phyloP scores from a whole-genome alignment of 2,329 filamentous ascomycete genomes.

The Leptographium radiaticola region DNA sequence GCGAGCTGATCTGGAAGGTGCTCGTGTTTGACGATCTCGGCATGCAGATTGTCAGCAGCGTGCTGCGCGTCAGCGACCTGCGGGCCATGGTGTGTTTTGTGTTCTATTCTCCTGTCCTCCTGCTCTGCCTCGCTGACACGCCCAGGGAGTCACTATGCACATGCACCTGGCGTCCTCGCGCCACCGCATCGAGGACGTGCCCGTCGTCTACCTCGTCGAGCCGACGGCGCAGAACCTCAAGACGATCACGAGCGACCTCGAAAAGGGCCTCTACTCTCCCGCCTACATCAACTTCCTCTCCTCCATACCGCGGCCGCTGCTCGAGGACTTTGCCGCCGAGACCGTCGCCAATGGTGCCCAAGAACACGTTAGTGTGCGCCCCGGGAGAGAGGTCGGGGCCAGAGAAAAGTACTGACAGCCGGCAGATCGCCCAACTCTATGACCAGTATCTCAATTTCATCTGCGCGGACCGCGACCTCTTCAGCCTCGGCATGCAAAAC shows the following conservation, averaged over 20 bases:
- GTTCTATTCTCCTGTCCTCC: neutral
- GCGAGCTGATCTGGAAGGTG: slow-evolving; percentile 95
- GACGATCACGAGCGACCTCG: slow-evolving; percentile 71
- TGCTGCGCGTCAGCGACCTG: slow-evolving; percentile 85
- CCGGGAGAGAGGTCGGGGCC: no score
- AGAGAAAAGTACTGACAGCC: neutral
- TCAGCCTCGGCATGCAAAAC: slow-evolving; percentile 85
- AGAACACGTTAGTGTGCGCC: slow-evolving; percentile 32
- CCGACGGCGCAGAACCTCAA: slow-evolving; percentile 71
- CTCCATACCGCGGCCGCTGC: slow-evolving; percentile 74
- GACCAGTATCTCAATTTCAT: slow-evolving; percentile 98
- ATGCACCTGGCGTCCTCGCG: slow-evolving; percentile 73
- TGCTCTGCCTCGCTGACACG: neutral
- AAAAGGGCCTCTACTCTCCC: slow-evolving; percentile 78
- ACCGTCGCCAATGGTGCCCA: slow-evolving; percentile 74
- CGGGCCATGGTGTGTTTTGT: slow-evolving; percentile 45
- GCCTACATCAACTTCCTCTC: slow-evolving; percentile 96
- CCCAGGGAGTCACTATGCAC: slow-evolving; percentile 77
- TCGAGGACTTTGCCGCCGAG: slow-evolving; percentile 89
- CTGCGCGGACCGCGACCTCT: slow-evolving; percentile 87
- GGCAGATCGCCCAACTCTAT: slow-evolving; percentile 75
- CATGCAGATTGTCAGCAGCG: slow-evolving; percentile 91
- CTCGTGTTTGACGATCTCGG: slow-evolving; percentile 86
- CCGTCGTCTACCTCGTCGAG: slow-evolving; percentile 92
- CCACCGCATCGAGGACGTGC: slow-evolving; percentile 90